Evolutionary conservation across 192 early-diverging fungal species (phyloP).

Genomic region (Irineochytrium annulatum): DNA sequence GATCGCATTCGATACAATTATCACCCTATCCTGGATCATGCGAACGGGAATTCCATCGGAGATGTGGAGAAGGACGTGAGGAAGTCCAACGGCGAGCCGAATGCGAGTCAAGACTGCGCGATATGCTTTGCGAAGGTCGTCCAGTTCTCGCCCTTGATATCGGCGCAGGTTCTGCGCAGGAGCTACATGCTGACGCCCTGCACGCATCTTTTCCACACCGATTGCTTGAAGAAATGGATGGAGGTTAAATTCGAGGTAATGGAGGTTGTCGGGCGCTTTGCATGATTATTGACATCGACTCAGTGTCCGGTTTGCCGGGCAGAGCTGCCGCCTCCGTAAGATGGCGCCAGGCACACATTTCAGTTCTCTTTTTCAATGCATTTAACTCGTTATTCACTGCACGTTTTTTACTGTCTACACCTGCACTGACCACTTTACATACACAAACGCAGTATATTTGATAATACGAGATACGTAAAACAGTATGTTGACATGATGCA

Average conservation of each 20-base stretch:
- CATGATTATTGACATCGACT: neutral
- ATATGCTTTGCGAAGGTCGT: slow-evolving; percentile 12
- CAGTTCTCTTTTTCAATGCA: too few species aligned
- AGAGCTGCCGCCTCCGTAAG: slow-evolving; percentile 16
- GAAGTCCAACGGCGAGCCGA: neutral
- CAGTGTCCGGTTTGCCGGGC: slow-evolving; percentile 19
- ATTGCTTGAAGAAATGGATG: slow-evolving; percentile 76
- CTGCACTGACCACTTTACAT: too few species aligned
- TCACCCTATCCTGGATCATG: neutral
- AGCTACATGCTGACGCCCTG: slow-evolving; percentile 78
- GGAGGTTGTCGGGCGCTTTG: neutral
- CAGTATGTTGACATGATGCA: too few species aligned
- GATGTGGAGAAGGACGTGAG: neutral
- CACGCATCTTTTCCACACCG: slow-evolving; percentile 72
- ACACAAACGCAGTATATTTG: too few species aligned
- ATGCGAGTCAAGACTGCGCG: slow-evolving; percentile 7
- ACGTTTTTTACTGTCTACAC: too few species aligned
- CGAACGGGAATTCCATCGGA: neutral
- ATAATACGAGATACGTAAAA: too few species aligned
- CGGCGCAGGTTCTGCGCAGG: neutral
- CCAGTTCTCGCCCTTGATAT: neutral
- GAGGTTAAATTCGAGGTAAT: slow-evolving; percentile 65
- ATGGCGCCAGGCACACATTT: too few species aligned
- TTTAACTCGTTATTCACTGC: too few species aligned
- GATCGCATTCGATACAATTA: slow-evolving; percentile 19